Conservation (phyloP, 2,329 filamentous ascomycete genomes). For the Cladosporium austrohemisphaericum region DNA sequence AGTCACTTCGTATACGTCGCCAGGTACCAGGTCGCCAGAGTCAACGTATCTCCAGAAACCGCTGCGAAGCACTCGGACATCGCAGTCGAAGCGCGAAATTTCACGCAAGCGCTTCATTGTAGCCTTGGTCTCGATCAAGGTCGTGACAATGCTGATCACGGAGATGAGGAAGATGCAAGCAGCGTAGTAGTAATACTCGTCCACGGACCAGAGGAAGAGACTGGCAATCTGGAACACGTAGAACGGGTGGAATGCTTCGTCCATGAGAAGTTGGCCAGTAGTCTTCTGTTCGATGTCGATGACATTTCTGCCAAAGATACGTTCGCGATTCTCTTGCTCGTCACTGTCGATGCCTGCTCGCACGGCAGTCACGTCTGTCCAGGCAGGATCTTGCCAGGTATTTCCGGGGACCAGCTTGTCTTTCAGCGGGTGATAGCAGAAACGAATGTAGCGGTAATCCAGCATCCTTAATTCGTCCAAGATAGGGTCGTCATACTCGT, state of each 20-base stretch:
- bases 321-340: constrained; percentile 75
- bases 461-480: constrained; percentile 71
- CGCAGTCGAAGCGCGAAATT: constrained; percentile 91
- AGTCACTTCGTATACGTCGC: constrained; percentile 94
- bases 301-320: constrained; percentile 82
- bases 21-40: constrained; percentile 85
- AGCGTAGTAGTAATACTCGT: constrained; percentile 97
- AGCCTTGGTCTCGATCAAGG: constrained; percentile 83
- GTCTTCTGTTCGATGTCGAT: constrained; percentile 94
- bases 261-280: constrained; percentile 73
- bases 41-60: constrained; percentile 91
- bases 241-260: constrained; percentile 96
- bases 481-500: constrained; percentile 71
- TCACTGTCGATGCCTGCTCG: constrained; percentile 81
- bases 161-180: constrained; percentile 94
- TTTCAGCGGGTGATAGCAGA: constrained; percentile 83
- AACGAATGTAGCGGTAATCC: constrained; percentile 90
- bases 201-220: constrained; percentile 87
- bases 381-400: constrained; percentile 90
- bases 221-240: constrained; percentile 98
- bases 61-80: constrained; percentile 86
- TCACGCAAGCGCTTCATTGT: constrained; percentile 89
- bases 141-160: constrained; percentile 82
- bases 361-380: constrained; percentile 73
- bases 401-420: constrained; percentile 84